Percentiles rank a stretch among this genome's conserved stretches.
These are phyloP conservation scores for Rosa hybrid DNA, from an alignment of 331 rosid genomes.

Conservation along the genomic window DNA sequence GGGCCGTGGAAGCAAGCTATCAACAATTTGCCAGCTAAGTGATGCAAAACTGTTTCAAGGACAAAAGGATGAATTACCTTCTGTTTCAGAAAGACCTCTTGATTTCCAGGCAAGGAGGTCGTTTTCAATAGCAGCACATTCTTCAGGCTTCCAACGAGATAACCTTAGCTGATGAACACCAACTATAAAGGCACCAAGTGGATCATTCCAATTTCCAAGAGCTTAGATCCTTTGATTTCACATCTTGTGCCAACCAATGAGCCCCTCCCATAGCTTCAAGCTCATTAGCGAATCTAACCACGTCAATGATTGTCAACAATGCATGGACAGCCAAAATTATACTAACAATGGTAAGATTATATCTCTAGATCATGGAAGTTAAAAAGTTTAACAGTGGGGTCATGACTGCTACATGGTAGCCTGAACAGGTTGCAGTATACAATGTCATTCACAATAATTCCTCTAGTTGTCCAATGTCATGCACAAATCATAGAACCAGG, in stretches of 20 bases:
- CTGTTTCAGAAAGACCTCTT: conserved; percentile 76
- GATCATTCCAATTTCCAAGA: conserved; percentile 90
- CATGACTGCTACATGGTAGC: conserved; percentile 2
- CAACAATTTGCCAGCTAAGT: neutral
- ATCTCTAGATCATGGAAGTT: neutral
- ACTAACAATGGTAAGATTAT: neutral
- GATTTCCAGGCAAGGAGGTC: conserved; percentile 86
- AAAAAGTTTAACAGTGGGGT: neutral
- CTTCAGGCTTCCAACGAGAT: conserved; percentile 86
- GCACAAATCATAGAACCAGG: neutral
- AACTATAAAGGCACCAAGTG: conserved; percentile 70
- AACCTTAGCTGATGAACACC: conserved; percentile 79
- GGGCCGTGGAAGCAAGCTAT: neutral
- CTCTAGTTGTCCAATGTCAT: neutral
- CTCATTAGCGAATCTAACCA: conserved; percentile 71
- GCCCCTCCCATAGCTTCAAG: conserved; percentile 84
- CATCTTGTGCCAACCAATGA: conserved; percentile 66
- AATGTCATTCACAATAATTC: neutral
- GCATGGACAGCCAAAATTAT: neutral
- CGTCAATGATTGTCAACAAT: conserved; percentile 20
- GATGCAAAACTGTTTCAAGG: neutral
- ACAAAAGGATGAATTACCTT: conserved; percentile 52
- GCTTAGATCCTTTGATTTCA: conserved; percentile 58
- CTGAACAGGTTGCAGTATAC: neutral
- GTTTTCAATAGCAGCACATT: conserved; percentile 83